Evolutionary conservation across 148 eudicot genomes (phyloP), one percentile per base, ranked within the genome.

Genomic region (Nepenthes mirabilis): DNA sequence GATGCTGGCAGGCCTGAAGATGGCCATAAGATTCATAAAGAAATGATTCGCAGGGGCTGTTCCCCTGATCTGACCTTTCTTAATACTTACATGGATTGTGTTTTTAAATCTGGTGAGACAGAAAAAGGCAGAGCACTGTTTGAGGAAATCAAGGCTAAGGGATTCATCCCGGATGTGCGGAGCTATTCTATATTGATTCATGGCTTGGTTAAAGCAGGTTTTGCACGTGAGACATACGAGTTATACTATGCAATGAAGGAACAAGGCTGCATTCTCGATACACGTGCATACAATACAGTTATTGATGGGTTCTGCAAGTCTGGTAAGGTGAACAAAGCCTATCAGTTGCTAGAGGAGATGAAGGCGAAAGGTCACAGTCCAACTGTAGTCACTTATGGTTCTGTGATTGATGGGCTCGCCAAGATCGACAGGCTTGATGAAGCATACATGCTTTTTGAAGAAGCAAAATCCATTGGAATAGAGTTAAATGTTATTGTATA

Each of bases 371-470:
- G 94, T 56, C 81, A 74, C 59, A 70, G 63, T 33, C 90, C 98
- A 11, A 81, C 98, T 11, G 82, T 91, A 36, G 84, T 91, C 33
- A 91, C 98, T 11, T 91, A 88, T 57, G 98, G 98, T 54, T 79
- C 98, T 57, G 88, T 91, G 2, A 71, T 91, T 66, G 96, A 91
- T 63, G 98, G 98, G 72, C 94, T 91, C 70, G 82, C 96, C 40
- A 91, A 91, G 72, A 91, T 91, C 56, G 98, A 91, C 68, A 74
- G 98, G 67, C 98, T 91, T 69, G 98, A 91, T 74, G 98, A 91
- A 73, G 94, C 98, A 55, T 91, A 91, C 75, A 88, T 91, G 96
- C 86, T 91, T 61, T 91, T 91, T 68, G 98, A 91, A 85, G 98
- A 91, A 77, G 98, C 96, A 65, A 88, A 91, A 77, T 80, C 94